Conservation (phyloP, 2,329 filamentous ascomycete genomes). For the Diaporthe helianthi region DNA sequence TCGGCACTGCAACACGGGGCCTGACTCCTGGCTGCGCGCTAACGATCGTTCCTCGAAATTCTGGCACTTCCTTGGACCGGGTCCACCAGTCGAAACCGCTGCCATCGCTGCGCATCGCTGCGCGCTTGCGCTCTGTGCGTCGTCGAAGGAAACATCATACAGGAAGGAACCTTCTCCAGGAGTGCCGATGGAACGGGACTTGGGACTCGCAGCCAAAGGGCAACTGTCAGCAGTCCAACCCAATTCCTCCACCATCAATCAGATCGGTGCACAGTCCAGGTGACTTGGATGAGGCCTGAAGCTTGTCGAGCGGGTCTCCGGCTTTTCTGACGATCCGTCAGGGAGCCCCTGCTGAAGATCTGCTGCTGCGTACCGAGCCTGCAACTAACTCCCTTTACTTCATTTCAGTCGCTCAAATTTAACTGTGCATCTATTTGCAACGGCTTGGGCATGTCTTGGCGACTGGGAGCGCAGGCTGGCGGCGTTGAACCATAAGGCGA, state of each 20-base stretch:
- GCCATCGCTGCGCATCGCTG: no score
- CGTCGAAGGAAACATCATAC: neutral
- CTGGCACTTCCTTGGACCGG: neutral
- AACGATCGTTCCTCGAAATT: neutral
- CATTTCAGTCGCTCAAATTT: neutral
- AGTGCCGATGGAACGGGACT: neutral
- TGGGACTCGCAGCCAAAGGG: no score
- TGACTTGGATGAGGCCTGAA: conserved; percentile 16
- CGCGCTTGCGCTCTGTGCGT: neutral
- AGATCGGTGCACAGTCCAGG: conserved; percentile 20
- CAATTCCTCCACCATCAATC: neutral
- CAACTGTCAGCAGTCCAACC: neutral
- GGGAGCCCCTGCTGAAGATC: conserved; percentile 21
- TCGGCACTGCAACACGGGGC: conserved; percentile 8
- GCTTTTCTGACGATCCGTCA: conserved; percentile 10
- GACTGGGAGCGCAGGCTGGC: neutral
- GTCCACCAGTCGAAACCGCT: neutral
- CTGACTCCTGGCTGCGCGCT: neutral
- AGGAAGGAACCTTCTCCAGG: neutral
- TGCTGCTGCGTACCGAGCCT: neutral
- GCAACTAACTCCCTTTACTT: neutral
- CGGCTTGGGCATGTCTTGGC: neutral
- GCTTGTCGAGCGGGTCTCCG: conserved; percentile 25
- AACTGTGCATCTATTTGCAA: neutral
- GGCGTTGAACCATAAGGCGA: neutral